Evolutionary conservation across 2,329 filamentous ascomycete species (phyloP), one percentile per base, ranked within the genome.

Genomic region (Raffaelea arxii): DNA sequence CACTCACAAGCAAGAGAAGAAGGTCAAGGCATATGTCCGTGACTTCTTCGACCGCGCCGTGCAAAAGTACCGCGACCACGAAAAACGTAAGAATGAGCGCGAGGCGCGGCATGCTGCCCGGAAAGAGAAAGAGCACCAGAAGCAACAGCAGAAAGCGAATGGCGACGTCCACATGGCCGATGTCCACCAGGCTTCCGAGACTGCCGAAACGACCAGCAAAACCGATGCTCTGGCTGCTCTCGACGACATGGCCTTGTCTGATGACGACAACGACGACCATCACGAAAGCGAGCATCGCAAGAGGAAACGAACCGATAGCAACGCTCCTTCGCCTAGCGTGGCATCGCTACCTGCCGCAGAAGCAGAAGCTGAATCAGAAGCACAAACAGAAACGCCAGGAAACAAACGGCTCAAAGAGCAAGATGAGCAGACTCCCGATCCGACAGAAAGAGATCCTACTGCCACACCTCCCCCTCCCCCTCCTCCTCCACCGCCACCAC

Each of bases 21-120:
- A 89, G 53, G 78, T 96, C 49, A 94, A 87, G 66, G 82, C 78
- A 48, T 88, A 84, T 59, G 88, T 90, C 48, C 83, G 85, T 52
- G 82, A 89, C 43, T 97, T 84, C 62, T 83, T 96, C 58, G 86
- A 94, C 50, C 90, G 88, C 59, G 90, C 88, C 0, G 81, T 91
- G 3, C 71, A 75, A 47, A 94, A 94, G 65, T 87, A 84, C 53
- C 67, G 64, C 30, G 80, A 74, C 51, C 75, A 80, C 52, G 81
- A 90, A 53, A 79, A 80, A 61, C 76, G 75, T 51, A 84, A 79
- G 58, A 68, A 71, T 2, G 72, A 71, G 53, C 59, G 55, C 11
- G 55, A 59, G 25, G 53, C 51, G 1, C 12, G 27, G 3, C 43
- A 47, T 3, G 27, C 21, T 6, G 35, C 37, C 7, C 4, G n/a